Evolutionary conservation across 768 basidiomycete genomes (phyloP).

Genomic region (Russula virescens): DNA sequence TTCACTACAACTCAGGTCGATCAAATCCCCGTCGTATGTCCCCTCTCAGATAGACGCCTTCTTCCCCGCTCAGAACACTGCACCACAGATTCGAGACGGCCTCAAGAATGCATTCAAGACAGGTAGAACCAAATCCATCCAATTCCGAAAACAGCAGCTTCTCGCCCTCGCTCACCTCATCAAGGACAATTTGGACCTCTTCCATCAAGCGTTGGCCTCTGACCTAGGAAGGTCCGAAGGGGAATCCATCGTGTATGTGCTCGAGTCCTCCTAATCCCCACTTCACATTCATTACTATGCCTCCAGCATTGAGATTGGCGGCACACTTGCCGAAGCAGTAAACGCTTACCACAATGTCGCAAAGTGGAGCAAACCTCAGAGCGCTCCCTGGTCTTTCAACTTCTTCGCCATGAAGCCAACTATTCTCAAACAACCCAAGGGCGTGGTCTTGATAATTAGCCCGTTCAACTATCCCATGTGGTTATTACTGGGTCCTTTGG

Average conservation of each 20-base stretch:
- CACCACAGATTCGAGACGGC: slow-evolving; percentile 47
- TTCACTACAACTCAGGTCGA: slow-evolving; percentile 25
- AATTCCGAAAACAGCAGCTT: slow-evolving; percentile 69
- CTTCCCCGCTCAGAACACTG: not conserved
- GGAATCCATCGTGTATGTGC: slow-evolving; percentile 50
- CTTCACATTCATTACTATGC: not conserved
- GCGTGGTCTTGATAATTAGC: slow-evolving; percentile 59
- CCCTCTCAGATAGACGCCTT: not conserved
- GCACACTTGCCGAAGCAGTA: slow-evolving; percentile 47
- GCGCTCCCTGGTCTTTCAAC: slow-evolving; percentile 48
- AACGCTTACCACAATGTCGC: slow-evolving; percentile 57
- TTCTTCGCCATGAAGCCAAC: slow-evolving; percentile 56
- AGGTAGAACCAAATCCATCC: slow-evolving; percentile 61
- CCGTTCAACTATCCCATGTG: slow-evolving; percentile 76
- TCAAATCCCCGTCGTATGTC: slow-evolving; percentile 27
- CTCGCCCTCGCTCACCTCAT: slow-evolving; percentile 67
- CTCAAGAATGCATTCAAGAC: slow-evolving; percentile 54
- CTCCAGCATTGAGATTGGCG: slow-evolving; percentile 54
- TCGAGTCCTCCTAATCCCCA: not conserved
- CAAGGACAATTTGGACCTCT: slow-evolving; percentile 61
- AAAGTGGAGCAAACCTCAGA: slow-evolving; percentile 68
- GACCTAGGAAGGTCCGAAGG: slow-evolving; percentile 62
- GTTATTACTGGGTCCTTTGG: slow-evolving; percentile 53
- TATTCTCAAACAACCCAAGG: slow-evolving; percentile 72
- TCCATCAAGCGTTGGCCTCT: slow-evolving; percentile 49